phyloP scores from a whole-genome alignment of 2,329 filamentous ascomycete genomes.

The Alternaria infectoria region DNA sequence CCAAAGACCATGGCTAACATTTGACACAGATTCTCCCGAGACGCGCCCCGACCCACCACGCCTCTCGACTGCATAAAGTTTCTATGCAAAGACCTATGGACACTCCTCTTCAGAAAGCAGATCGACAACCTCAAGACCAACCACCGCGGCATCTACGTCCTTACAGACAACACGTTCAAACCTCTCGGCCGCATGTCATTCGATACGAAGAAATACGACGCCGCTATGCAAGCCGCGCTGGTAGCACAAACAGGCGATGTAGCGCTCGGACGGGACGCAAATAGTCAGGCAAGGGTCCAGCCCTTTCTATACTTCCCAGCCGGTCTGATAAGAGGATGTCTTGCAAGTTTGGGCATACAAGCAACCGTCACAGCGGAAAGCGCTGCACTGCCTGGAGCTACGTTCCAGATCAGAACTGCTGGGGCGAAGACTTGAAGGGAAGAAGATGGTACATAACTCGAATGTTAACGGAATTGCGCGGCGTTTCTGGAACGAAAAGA shows the following conservation, averaged over 20 bases:
- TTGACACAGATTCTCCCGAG: conserved; percentile 72
- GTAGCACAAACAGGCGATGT: conserved; percentile 40
- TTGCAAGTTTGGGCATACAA: conserved; percentile 88
- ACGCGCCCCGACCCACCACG: conserved; percentile 86
- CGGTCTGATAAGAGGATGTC: conserved; percentile 87
- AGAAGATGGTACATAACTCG: not conserved
- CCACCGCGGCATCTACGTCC: conserved; percentile 92
- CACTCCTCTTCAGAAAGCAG: conserved; percentile 91
- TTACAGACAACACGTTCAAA: conserved; percentile 91
- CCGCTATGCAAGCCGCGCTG: conserved; percentile 35
- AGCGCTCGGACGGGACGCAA: conserved; percentile 59
- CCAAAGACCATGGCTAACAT: not conserved
- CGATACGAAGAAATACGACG: conserved; percentile 55
- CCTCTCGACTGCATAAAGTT: conserved; percentile 98
- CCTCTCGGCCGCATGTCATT: conserved; percentile 90
- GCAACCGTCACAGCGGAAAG: conserved; percentile 92
- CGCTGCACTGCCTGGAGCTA: conserved; percentile 82
- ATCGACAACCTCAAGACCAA: conserved; percentile 99
- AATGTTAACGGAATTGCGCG: conserved; percentile 41
- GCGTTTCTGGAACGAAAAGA: conserved; percentile 21
- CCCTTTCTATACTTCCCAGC: conserved; percentile 93
- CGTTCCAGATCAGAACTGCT: conserved; percentile 93
- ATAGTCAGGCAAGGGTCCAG: conserved; percentile 40
- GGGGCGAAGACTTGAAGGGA: conserved; percentile 65
- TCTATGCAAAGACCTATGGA: conserved; percentile 98